Base-by-base conservation (phyloP, 768 basidiomycete genomes). In the Galerina sulciceps region DNA sequence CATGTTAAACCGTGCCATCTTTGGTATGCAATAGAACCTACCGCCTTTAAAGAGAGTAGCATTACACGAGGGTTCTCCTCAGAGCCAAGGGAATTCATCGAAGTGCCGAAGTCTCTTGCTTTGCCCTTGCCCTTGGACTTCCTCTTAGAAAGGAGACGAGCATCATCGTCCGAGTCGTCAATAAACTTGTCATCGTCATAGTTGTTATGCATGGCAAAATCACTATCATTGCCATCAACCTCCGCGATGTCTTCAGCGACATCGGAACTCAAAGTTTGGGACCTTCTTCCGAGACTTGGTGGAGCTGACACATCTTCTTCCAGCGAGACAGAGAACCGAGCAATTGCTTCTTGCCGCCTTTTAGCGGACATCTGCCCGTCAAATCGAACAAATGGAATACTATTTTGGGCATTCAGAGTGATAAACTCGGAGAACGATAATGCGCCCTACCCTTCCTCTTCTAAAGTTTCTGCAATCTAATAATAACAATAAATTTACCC, bases 331-430 rank as follows among this genome's bases (percentile, higher is more conserved):
- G 83, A 87, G 67, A 96, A 96, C 13, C 76, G 76, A 41, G 86
- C 83, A 53, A 96, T 83, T 8, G 89, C 85, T 63, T 93, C 90
- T 72, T 91, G 87, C 14, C 94, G 84, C 65, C 83, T 80, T 65
- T 84, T 87, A 2, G 88, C 89, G n/a, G 90, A 90, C 85, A 95
- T 88, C 65, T 87, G 81, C 1, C 94, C 94, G 59, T 94, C 94
- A 64, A 96, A 94, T 1, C 90, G 86, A 38, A 90, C 85, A 63
- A 85, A 94, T 0, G 86, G 68, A 26, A 96, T 91, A 0, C 90
- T 92, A 61, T 6, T 43, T 26, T 23, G 10, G 6, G 42, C 53
- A 59, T 14, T 61, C 34, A 62, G 50, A 49, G 20, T 40, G 34
- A 14, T 6, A 4, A 51, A 38, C 46, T 17, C 41, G 13, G 18